Evolutionary conservation across 495 filamentous ascomycete species (phyloP), one percentile per base, ranked within the genome.

Genomic region (Lichina pygmaea): DNA sequence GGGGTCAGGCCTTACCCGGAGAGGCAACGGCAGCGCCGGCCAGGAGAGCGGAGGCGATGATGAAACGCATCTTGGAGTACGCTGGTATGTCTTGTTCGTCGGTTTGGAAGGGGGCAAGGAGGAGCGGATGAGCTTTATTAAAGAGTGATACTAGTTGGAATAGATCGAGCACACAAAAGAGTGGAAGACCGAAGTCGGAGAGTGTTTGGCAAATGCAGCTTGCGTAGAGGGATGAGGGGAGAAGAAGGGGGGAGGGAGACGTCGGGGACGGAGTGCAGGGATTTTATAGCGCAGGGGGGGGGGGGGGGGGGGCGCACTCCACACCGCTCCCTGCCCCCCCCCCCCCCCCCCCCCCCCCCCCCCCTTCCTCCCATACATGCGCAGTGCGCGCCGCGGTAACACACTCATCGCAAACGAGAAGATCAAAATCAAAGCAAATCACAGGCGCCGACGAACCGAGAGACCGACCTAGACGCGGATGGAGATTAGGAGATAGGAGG

Each of bases 111-210:
- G 34, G 34, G 10, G 16, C 15, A 33, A 33, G 15, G 6, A 33
- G 15, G 24, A 37, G 31, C 11, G 15, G 45, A 42, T 6, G 16
- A 36, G n/a, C 9, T 44, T 45, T n/a, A 41, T 38, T 41, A 48
- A 41, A 31, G 46, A 48, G 24, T 37, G 46, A 45, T 13, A 17
- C 2, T 45, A 48, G 48, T 49, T 49, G 34, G 48, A 49, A 49
- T 16, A 4, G 6, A 10, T 46, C 33, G 17, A 48, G 16, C 16
- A n/a, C 44, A 42, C 9, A 43, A 49, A 48, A 49, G 48, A 49
- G 48, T 49, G 48, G 46, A 49, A 40, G 48, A 49, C 48, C 48
- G 43, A 49, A 49, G 48, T 49, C 43, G 34, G 37, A 15, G 10
- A 41, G 37, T 48, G 24, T 2, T 2, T 24, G 2, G 16, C 12